Evolutionary conservation across 1,284 basidiomycete species (phyloP).

Genomic region (Singerocomus rubriflavus): DNA sequence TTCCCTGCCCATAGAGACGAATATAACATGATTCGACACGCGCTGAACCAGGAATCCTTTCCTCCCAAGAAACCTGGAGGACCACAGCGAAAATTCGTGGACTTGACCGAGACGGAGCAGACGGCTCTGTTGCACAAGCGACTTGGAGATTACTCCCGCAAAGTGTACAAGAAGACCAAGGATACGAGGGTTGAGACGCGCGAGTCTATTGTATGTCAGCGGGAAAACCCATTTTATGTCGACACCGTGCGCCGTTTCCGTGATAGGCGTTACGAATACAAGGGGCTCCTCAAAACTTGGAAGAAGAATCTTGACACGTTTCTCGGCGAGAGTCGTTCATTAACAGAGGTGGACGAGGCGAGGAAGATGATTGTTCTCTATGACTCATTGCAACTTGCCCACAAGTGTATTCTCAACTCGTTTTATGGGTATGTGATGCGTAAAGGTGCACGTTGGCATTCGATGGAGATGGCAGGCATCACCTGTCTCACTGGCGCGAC

Average conservation of each 20-base stretch:
- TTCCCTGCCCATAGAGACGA: conserved; percentile 98
- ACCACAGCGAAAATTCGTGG: conserved; percentile 79
- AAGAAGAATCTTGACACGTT: conserved; percentile 95
- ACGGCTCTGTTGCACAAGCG: conserved; percentile 94
- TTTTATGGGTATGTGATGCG: conserved; percentile 99
- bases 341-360: conserved; percentile 92
- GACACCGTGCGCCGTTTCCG: conserved; percentile 97
- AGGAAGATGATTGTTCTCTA: conserved; percentile 99
- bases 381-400: conserved; percentile 98
- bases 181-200: conserved; percentile 95
- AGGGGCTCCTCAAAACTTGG: conserved; percentile 98
- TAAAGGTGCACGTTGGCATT: conserved; percentile 99
- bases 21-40: conserved; percentile 99
- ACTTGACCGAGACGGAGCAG: conserved; percentile 86
- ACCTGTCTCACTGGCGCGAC: conserved; percentile 98
- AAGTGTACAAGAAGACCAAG: conserved; percentile 99
- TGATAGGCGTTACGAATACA: conserved; percentile 99
- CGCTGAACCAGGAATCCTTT: conserved; percentile 92
- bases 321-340: conserved; percentile 60
- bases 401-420: conserved; percentile 99
- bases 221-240: conserved; percentile 99
- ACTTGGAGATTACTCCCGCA: conserved; percentile 96
- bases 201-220: conserved; percentile 95
- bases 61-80: conserved; percentile 76
- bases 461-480: conserved; percentile 99